Evolutionary conservation across 2,329 filamentous ascomycete genomes (phyloP), one percentile per base, ranked within the genome.

Genomic region (Gyromitra esculenta): DNA sequence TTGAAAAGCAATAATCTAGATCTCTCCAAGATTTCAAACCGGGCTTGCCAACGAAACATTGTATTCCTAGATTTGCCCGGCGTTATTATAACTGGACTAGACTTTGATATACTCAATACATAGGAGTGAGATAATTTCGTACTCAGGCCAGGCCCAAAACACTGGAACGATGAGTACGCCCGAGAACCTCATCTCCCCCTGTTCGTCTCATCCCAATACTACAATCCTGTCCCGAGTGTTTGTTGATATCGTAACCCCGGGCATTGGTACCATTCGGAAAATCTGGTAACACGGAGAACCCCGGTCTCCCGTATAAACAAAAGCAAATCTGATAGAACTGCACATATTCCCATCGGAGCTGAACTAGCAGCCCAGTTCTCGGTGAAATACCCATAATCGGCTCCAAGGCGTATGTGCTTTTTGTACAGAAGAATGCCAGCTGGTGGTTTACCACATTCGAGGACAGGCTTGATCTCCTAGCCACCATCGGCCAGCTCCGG

Each of bases 401-500:
- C 43, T 25, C 43, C 5, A n/a, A 64, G 52, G 52, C 52, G 25
- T 21, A 56, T 31, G 31, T 56, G 43, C 41, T 64, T 45, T 64
- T 43, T 43, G 35, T 43, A 11, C 21, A 54, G 25, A 66, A 25
- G 18, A 25, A 52, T 43, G 57, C 5, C 60, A 65, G 25, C 25
- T 31, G 25, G 50, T 21, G 67, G 25, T 48, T 43, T 56, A 50
- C 56, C 68, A 71, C 52, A 71, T 71, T 62, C 45, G 31, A 8
- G 57, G 18, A 45, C 48, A 43, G 15, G 18, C 52, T 45, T 18
- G 39, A 39, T 37, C 43, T 37, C n/a, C 31, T 63, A 71, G 57
- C 35, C 57, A 56, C 48, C 57, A 64, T 63, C 68, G 68, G 68
- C 57, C 59, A 64, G 48, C 45, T 41, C 68, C 57, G 68, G 68